Base-by-base conservation (phyloP, 2,329 filamentous ascomycete species). In the Colletotrichum sansevieriae region DNA sequence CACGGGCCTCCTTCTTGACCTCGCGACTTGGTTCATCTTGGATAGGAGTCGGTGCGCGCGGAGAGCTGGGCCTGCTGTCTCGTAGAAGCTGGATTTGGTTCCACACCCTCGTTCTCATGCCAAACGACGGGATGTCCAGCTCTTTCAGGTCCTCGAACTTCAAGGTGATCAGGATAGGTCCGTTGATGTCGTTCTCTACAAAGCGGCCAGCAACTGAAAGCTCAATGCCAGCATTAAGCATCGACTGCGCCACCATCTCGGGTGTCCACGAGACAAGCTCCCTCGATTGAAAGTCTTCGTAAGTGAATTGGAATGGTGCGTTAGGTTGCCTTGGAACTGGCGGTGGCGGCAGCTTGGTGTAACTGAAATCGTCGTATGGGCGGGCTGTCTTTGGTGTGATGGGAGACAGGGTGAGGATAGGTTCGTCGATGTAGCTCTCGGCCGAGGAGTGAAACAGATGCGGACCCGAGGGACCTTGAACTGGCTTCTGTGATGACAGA, bases 131-230 rank as follows among this genome's bases (percentile, higher is more conserved):
- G 64, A 96, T 95, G 72, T 91, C 90, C 18, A 96, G 85, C 79
- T 96, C 93, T 78, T 91, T 91, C 65, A 96, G 82, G 74, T 96
- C 95, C 71, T 97, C 94, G 73, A 95, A 95, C 76, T 97, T 94
- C 49, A 99, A 83, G n/a, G 95, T 94, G 60, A 97, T 90, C 20
- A 98, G 83, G 64, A 98, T 93, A 4, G 90, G 86, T 13, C 95
- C 95, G 29, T 91, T 94, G 78, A 99, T 98, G 76, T 99, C 95
- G 78, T 99, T 97, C 74, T 92, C 88, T 70, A 95, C 87, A 75
- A 99, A 98, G 73, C 92, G 93, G 75, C 97, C 91, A 11, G 96
- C 91, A 58, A 95, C 86, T 7, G 86, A 82, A 59, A 89, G 82
- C 77, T 97, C 95, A 76, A 97, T 90, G 73, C 93, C 94, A 51